phyloP scores from a whole-genome alignment of 441 rosid genomes.

The Mallotus japonicus region DNA sequence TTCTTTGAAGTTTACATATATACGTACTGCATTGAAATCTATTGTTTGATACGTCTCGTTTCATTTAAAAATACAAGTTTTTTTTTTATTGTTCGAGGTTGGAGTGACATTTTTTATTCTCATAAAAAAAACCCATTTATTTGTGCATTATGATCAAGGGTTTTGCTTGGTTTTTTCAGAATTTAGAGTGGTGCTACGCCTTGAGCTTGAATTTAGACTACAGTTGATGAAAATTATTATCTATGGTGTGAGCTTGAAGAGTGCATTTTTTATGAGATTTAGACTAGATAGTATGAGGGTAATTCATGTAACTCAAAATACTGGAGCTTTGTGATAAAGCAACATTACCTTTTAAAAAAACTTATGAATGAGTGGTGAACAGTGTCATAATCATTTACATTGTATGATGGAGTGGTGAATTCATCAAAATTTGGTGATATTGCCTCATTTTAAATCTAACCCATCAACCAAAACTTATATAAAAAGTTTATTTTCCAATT shows the following conservation, averaged over 20 bases:
- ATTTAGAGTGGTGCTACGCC: not conserved
- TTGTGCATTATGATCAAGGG: conserved; percentile 1
- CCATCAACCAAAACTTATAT: too few species aligned
- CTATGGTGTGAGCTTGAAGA: conserved; percentile 4
- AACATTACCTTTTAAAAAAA: conserved; percentile 2
- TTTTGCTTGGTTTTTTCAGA: not conserved
- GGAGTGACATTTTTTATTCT: too few species aligned
- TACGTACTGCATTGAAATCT: not conserved
- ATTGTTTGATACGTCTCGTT: conserved; percentile 9
- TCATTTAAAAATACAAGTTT: conserved; percentile 24
- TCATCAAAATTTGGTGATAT: conserved; percentile 35
- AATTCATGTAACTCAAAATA: not conserved
- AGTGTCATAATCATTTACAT: conserved; percentile 12
- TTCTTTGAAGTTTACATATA: too few species aligned
- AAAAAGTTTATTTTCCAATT: too few species aligned
- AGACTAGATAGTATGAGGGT: not conserved
- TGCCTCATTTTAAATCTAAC: too few species aligned
- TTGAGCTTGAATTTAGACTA: not conserved
- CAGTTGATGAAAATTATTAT: conserved; percentile 5
- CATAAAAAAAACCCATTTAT: too few species aligned
- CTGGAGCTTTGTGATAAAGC: not conserved
- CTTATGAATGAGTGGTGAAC: conserved; percentile 11
- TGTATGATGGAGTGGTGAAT: conserved; percentile 41
- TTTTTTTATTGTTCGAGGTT: conserved; percentile 21
- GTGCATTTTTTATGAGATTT: not conserved